These are phyloP conservation scores for Dichotomopilus funicola DNA, from an alignment of 2,329 filamentous ascomycete genomes.

Conservation along the genomic window DNA sequence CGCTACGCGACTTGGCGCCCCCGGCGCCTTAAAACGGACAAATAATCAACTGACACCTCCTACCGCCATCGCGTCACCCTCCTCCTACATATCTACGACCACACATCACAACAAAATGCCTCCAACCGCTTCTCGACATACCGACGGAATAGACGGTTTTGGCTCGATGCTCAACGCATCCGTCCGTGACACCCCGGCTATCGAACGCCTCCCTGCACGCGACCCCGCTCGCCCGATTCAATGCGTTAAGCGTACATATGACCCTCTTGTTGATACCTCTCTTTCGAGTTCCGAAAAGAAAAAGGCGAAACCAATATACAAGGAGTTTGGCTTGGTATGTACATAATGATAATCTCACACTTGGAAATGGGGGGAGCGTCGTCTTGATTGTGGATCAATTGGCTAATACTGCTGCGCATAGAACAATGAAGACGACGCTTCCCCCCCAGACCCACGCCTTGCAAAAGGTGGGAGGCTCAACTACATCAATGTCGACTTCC, in stretches of 20 bases:
- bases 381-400: slow-evolving; percentile 46
- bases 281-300: slow-evolving; percentile 47
- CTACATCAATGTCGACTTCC: slow-evolving; percentile 65
- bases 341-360: slow-evolving; percentile 37
- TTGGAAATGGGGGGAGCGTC: slow-evolving; percentile 49
- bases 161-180: slow-evolving; percentile 25
- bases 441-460: slow-evolving; percentile 76
- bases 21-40: slow-evolving; percentile 37
- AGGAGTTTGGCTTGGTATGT: slow-evolving; percentile 63
- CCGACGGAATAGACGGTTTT: slow-evolving; percentile 28
- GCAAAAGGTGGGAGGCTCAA: slow-evolving; percentile 58
- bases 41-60: slow-evolving; percentile 45
- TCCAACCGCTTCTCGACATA: slow-evolving; percentile 45
- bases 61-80: slow-evolving; percentile 47
- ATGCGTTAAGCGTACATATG: slow-evolving; percentile 55
- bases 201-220: slow-evolving; percentile 48
- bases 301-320: slow-evolving; percentile 53
- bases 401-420: slow-evolving; percentile 48
- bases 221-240: slow-evolving; percentile 48
- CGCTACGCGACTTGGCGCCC: slow-evolving; percentile 36
- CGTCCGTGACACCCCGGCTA: slow-evolving; percentile 29
- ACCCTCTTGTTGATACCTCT: slow-evolving; percentile 49
- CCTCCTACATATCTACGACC: slow-evolving; percentile 37
- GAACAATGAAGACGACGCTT: slow-evolving; percentile 70
- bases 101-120: slow-evolving; percentile 45